These are phyloP conservation scores for Rhizophagus prolifer DNA, from an alignment of 192 early-diverging fungal genomes.

Conservation along the genomic window DNA sequence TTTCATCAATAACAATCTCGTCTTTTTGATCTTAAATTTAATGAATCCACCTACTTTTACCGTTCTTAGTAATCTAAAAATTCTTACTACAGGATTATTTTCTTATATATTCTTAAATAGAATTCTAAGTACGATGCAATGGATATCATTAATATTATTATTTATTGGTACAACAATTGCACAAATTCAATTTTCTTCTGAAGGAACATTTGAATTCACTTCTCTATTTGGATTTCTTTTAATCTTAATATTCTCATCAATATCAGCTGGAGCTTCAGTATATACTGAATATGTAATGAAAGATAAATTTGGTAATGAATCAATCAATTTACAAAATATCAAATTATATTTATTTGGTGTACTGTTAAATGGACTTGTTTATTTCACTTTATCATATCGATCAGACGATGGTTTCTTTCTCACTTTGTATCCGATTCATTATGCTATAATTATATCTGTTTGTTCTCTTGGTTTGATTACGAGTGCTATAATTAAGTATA, in stretches of 20 bases:
- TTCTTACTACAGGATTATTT: slow-evolving; percentile 42
- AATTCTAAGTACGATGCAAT: slow-evolving; percentile 31
- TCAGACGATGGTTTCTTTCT: slow-evolving; percentile 30
- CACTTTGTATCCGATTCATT: slow-evolving; percentile 36
- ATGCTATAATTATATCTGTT: slow-evolving; percentile 34
- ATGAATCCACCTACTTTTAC: slow-evolving; percentile 45
- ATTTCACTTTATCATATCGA: slow-evolving; percentile 25
- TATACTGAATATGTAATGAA: slow-evolving; percentile 47
- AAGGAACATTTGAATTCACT: slow-evolving; percentile 30
- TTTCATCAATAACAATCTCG: slow-evolving; percentile 45
- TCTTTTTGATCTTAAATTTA: slow-evolving; percentile 34
- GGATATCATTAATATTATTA: slow-evolving; percentile 36
- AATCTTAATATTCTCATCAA: slow-evolving; percentile 38
- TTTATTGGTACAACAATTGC: slow-evolving; percentile 39
- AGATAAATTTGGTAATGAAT: slow-evolving; percentile 37
- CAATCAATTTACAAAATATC: slow-evolving; percentile 43
- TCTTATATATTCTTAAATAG: slow-evolving; percentile 38
- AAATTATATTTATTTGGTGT: slow-evolving; percentile 45
- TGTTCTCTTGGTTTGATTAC: slow-evolving; percentile 39
- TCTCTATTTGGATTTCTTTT: slow-evolving; percentile 37
- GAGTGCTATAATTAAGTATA: slow-evolving; percentile 44
- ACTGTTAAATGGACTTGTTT: slow-evolving; percentile 40
- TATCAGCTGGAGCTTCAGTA: slow-evolving; percentile 38
- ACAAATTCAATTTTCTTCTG: slow-evolving; percentile 34
- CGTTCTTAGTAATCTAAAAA: slow-evolving; percentile 42